Evolutionary conservation across 148 eudicot species (phyloP), one percentile per base, ranked within the genome.

Genomic region (Fagopyrum esculentum): DNA sequence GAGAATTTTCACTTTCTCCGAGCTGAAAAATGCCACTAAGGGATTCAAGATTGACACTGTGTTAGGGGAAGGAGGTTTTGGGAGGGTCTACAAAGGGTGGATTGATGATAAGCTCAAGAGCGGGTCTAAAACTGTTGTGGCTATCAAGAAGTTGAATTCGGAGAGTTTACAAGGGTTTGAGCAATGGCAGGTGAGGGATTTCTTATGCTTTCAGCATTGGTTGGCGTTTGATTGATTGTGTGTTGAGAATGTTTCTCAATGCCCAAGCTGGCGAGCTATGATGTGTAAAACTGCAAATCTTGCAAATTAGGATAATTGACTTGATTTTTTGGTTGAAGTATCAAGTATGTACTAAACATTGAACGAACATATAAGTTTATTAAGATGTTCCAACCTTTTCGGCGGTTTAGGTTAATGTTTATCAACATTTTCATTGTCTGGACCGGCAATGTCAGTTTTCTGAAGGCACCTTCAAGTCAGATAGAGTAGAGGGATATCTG

Each of bases 11-110:
- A 88, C 79, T 74, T 90, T 86, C 78, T 74, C 83, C 6, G 96
- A 92, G 74, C 40, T 92, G 77, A 92, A 81, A 77, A 82, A 48
- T 75, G 93, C 93, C 16, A 84, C 96, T 1, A 81, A 75, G 72
- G 81, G 75, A 79, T 92, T 92, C 73, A 92, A 79, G 81, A 19
- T 82, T 6, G 93, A 89, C 55, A 81, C 80, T 22, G 85, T 88
- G 43, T 74, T 92, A 76, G 95, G 97, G 5, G 80, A 84, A 59
- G 96, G 97, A 47, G 96, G 98, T 55, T 92, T 92, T 80, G 98
- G 98, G 61, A 90, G 80, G 52, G 96, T 92, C 11, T 87, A 64
- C 46, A 92, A 85, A 76, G 98, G 98, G 44, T 90, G 89, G 89
- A 84, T 92, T 73, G 93, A 89, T 69, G 86, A 86, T 72, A 86